Evolutionary conservation across 169 alveolate species (phyloP), one percentile per base, ranked within the genome.

Genomic region (Plasmodium fragile): DNA sequence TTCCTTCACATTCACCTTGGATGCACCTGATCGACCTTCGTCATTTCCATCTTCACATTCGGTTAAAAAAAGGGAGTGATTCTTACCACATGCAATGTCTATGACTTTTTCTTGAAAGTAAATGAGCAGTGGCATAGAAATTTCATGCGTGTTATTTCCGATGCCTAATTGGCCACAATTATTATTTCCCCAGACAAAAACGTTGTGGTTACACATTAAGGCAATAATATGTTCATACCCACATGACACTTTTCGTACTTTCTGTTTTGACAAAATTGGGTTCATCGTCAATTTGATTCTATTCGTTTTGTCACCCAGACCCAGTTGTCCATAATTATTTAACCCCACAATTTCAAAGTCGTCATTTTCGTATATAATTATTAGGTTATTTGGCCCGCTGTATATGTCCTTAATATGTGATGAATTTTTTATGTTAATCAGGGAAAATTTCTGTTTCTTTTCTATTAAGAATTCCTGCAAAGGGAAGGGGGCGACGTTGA

Each of bases 171-270:
- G 99, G 69, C 99, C 99, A 93, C 96, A 96, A 25, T 97, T 92
- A 79, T 98, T 98, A 70, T 98, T 98, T 32, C 99, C 99, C 99
- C 99, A 98, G 16, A 98, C 95, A 96, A 96, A 98, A 39, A 98
- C 97, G 36, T 95, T 82, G 3, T 99, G 99, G 82, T 97, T 96
- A 13, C 95, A 97, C 72, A 97, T 94, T 77, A 95, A 82, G 93
- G 96, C 97, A 95, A 98, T 59, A 4, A 97, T 95, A 94, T 97
- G 99, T 77, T 97, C 97, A 45, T 96, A 82, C 75, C 99, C 99
- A 82, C 99, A 97, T 4, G 98, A 97, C 65, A 98, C 96, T 81
- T 92, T 96, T 52, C 77, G 53, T 52, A 96, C 92, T 81, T 95
- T 93, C 39, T 95, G 95, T 73, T 94, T 94, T 65, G 96, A 96